Conservation (phyloP, 1,284 basidiomycete species). For the Xerocomus nothofagi region DNA sequence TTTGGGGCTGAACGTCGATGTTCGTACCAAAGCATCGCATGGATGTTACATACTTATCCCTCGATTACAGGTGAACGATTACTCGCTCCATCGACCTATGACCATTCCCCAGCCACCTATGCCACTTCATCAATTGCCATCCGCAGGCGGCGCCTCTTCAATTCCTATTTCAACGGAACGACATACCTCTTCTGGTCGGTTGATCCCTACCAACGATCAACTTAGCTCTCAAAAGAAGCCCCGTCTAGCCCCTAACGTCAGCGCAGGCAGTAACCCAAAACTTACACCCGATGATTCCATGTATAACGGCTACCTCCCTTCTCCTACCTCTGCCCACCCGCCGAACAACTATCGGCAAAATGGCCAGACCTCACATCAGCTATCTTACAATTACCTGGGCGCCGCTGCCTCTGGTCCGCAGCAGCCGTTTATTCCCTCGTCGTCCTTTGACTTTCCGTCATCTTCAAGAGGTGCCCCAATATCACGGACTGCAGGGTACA, state of each 20-base stretch:
- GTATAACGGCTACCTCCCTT: conserved; percentile 34
- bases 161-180: conserved; percentile 36
- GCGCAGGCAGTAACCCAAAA: conserved; percentile 24
- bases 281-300: conserved; percentile 31
- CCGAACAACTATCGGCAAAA: conserved; percentile 31
- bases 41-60: conserved; percentile 2
- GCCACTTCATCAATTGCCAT: conserved; percentile 32
- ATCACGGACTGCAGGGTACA: conserved; percentile 27
- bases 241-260: conserved; percentile 31
- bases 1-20: conserved; percentile 27
- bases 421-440: conserved; percentile 25
- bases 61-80: conserved; percentile 26
- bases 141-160: conserved; percentile 19
- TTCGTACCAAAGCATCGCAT: conserved; percentile 15
- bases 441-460: conserved; percentile 32
- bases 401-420: conserved; percentile 21
- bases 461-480: conserved; percentile 27
- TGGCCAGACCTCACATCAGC: conserved; percentile 29
- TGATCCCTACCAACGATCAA: conserved; percentile 26
- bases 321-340: conserved; percentile 31
- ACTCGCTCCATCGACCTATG: conserved; percentile 33
- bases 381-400: conserved; percentile 28
- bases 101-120: conserved; percentile 37
- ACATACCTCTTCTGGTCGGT: conserved; percentile 36
- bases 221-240: conserved; percentile 30